Evolutionary conservation across 805 yeast species (phyloP).

Genomic region (Ogataea allantospora): DNA sequence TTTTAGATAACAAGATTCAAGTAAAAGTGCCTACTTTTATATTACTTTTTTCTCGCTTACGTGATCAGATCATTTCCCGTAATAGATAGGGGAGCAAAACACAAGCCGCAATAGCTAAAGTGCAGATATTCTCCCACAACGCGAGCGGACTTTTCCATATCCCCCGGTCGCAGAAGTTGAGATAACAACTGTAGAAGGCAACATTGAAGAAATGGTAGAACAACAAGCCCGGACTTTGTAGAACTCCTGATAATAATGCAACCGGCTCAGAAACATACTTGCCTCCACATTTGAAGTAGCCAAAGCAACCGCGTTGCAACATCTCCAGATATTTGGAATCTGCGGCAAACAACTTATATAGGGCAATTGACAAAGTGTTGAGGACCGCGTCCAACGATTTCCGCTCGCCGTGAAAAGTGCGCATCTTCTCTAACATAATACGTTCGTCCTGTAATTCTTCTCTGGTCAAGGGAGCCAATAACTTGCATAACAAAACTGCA

Average conservation of each 20-base stretch:
- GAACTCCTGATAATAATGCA: conserved; percentile 76
- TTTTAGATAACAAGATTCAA: not conserved
- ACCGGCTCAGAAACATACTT: conserved; percentile 75
- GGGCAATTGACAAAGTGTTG: conserved; percentile 86
- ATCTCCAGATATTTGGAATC: conserved; percentile 61
- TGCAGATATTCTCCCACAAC: conserved; percentile 61
- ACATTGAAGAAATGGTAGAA: conserved; percentile 88
- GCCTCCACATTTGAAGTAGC: conserved; percentile 84
- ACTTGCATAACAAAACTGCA: conserved; percentile 62
- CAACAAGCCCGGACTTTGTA: conserved; percentile 70
- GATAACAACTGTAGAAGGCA: conserved; percentile 76
- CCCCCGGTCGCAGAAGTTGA: conserved; percentile 69
- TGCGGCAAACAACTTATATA: conserved; percentile 89
- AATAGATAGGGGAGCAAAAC: conserved; percentile 78
- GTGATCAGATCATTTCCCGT: conserved; percentile 18
- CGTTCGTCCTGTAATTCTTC: conserved; percentile 58
- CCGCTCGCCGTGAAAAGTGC: conserved; percentile 72
- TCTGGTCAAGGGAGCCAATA: conserved; percentile 54
- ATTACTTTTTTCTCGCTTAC: not conserved
- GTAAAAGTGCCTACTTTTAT: not conserved
- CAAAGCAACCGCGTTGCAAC: conserved; percentile 86
- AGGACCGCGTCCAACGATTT: conserved; percentile 79
- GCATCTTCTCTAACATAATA: conserved; percentile 53
- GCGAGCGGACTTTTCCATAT: conserved; percentile 67
- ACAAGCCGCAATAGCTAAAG: conserved; percentile 67